Evolutionary conservation across 2,329 filamentous ascomycete species (phyloP).

Genomic region (Cladosporium sp.): DNA sequence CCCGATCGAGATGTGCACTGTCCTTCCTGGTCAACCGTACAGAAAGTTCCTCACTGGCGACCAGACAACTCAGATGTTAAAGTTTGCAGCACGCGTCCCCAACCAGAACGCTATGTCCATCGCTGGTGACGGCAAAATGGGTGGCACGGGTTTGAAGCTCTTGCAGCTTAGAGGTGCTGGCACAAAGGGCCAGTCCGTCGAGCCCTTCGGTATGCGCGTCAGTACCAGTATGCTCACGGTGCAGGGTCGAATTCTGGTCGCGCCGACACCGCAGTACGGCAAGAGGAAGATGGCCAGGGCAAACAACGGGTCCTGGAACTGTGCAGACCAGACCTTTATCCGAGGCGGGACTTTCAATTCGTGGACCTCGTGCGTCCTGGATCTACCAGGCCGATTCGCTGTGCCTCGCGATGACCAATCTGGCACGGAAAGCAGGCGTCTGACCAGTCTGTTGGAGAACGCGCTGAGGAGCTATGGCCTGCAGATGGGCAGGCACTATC

Average conservation of each 20-base stretch:
- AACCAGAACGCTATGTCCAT: conserved; percentile 65
- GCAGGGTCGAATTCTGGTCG: conserved; percentile 60
- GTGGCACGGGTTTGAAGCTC: conserved; percentile 51
- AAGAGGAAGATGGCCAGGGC: conserved; percentile 16
- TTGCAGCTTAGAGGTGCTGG: conserved; percentile 46
- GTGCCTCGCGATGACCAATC: neutral
- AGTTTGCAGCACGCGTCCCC: conserved; percentile 65
- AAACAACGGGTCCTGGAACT: conserved; percentile 30
- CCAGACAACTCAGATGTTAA: conserved; percentile 67
- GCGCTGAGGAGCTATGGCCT: conserved; percentile 26
- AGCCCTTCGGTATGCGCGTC: conserved; percentile 61
- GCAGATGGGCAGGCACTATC: conserved; percentile 19
- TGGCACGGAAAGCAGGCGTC: neutral
- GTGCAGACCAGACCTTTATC: conserved; percentile 49
- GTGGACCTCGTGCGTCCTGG: conserved; percentile 24
- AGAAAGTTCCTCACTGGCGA: conserved; percentile 54
- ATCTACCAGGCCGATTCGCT: conserved; percentile 28
- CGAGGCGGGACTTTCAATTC: conserved; percentile 51
- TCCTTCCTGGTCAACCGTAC: conserved; percentile 62
- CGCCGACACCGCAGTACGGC: conserved; percentile 60
- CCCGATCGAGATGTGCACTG: conserved; percentile 61
- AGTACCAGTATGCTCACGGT: conserved; percentile 65
- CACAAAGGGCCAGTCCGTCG: conserved; percentile 16
- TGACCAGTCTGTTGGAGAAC: conserved; percentile 18
- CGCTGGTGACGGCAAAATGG: conserved; percentile 26